Evolutionary conservation across 257 asterid genomes (phyloP).

Genomic region (Nicotiana tabacum): DNA sequence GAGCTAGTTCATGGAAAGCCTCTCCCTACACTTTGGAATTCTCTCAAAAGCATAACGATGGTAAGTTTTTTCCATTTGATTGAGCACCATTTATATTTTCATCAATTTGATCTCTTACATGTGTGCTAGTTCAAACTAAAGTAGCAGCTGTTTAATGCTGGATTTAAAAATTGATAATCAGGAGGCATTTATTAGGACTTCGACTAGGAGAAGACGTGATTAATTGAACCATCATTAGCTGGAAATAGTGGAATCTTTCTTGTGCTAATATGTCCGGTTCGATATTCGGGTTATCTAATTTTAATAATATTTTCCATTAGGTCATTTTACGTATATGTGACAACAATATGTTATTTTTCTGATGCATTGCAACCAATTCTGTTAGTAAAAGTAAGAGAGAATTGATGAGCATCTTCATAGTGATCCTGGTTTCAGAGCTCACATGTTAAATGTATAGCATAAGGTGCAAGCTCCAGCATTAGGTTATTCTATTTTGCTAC

Average conservation of each 20-base stretch:
- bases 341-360: neutral
- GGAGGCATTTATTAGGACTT: neutral
- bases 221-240: neutral
- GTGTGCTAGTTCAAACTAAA: neutral
- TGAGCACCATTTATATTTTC: neutral
- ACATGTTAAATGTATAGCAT: neutral
- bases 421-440: conserved; percentile 2
- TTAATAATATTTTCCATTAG: neutral
- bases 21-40: conserved; percentile 70
- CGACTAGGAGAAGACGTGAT: neutral
- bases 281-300: neutral
- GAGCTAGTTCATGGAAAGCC: conserved; percentile 70
- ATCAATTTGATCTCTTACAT: neutral
- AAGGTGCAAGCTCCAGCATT: conserved; percentile 1
- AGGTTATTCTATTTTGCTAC: neutral
- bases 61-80: conserved; percentile 22
- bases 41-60: conserved; percentile 43
- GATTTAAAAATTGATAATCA: neutral
- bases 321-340: neutral
- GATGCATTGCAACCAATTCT: neutral
- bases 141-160: neutral
- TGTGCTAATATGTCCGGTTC: neutral
- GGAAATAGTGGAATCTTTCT: neutral
- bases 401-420: neutral
- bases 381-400: neutral